These are phyloP conservation scores for Suillus placidus DNA, from an alignment of 768 basidiomycete genomes.

Conservation along the genomic window DNA sequence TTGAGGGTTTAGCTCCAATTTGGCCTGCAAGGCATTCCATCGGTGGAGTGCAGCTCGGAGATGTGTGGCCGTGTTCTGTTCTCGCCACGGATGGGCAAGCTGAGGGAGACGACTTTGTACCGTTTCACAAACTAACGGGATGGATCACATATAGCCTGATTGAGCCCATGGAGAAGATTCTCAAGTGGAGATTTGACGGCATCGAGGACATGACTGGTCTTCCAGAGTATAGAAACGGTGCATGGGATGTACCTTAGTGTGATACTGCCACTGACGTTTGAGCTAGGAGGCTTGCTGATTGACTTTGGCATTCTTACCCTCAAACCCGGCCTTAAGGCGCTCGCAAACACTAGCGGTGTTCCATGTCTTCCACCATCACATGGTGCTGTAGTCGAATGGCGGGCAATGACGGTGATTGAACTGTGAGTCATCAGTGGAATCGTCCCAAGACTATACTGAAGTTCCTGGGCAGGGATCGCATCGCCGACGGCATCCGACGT, in stretches of 20 bases:
- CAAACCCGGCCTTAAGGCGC: constrained; percentile 54
- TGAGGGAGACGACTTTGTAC: constrained; percentile 76
- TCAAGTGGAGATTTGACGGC: constrained; percentile 83
- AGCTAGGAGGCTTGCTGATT: constrained; percentile 79
- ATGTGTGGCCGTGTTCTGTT: constrained; percentile 87
- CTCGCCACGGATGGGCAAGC: constrained; percentile 34
- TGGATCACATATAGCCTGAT: constrained; percentile 93
- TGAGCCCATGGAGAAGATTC: constrained; percentile 75
- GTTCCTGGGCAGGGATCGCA: constrained; percentile 65
- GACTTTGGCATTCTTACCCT: constrained; percentile 82
- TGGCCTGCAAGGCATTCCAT: constrained; percentile 83
- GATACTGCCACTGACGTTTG: neutral
- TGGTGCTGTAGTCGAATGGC: constrained; percentile 94
- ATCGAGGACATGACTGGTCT: constrained; percentile 87
- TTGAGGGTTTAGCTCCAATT: constrained; percentile 81
- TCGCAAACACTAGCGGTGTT: constrained; percentile 42
- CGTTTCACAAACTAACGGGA: constrained; percentile 95
- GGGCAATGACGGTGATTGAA: constrained; percentile 92
- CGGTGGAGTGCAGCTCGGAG: constrained; percentile 75
- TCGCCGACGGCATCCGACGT: constrained; percentile 68
- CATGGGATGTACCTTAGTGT: constrained; percentile 9
- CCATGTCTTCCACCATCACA: constrained; percentile 75
- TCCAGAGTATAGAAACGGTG: constrained; percentile 94
- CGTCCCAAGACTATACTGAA: constrained; percentile 9
- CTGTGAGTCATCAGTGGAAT: constrained; percentile 55